Base-by-base conservation (phyloP, 805 yeast genomes). In the Cyberlindnera xylosilytica region DNA sequence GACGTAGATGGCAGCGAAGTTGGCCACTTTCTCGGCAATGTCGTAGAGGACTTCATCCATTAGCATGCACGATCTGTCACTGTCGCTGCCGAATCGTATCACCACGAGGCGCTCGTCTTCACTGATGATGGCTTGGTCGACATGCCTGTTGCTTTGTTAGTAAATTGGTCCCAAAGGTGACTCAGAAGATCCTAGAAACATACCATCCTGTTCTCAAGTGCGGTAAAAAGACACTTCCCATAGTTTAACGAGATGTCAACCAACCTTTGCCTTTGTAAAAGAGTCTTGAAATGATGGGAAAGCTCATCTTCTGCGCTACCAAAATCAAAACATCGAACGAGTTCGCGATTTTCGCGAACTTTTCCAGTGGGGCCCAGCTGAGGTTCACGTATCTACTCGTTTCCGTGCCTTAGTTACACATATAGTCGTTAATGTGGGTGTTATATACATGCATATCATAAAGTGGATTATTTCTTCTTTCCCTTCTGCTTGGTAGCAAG, bases 21-120 rank as follows among this genome's bases (percentile, higher is more conserved):
- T 89, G 46, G 83, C 78, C 16, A 93, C 83, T 56, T 83, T 83
- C 51, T 85, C 96, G 2, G 96, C 86, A 3, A 90, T 73, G 4
- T 81, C 73, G 61, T 77, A 89, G 30, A 93, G 68, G 18, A 87
- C 55, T 61, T 90, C 97, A 67, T 93, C 99, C 85, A 91, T 87
- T 34, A 79, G 66, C 89, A 89, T 83, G 57, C 97, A 88, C 34
- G 83, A 86, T 36, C 76, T 72, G 50, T 84, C 36, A 58, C 70
- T 63, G 48, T 86, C 96, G 33, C 83, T 68, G 1, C 99, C 99
- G 61, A 93, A 93, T 28, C 99, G 70, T 15, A 93, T 78, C 10
- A 90, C 82, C 20, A 93, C 97, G 7, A 93, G 64, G 44, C 96
- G 67, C 39, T 87, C 96, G 45, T 86, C 95, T 58, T 93, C 99